Conservation (phyloP, 2,329 filamentous ascomycete genomes). For the Talaromyces pinophilus region DNA sequence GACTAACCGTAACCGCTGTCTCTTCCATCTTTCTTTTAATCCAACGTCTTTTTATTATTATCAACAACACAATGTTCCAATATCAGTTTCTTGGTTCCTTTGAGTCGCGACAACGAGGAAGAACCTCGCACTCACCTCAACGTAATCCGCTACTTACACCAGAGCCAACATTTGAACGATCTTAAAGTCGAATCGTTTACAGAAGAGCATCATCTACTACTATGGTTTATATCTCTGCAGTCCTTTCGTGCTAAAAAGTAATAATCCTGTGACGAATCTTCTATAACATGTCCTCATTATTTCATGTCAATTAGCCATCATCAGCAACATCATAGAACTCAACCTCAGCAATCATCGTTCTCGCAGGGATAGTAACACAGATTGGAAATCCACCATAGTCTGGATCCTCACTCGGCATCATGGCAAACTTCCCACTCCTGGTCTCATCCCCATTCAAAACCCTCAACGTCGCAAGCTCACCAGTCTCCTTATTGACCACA, state of each 20-base stretch:
- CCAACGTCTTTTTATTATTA: too few relatives aligned
- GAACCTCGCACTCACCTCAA: too few relatives aligned
- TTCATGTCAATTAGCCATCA: neutral
- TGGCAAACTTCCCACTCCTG: conserved; percentile 32
- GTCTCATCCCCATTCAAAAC: neutral
- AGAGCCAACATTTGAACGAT: too few relatives aligned
- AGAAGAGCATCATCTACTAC: neutral
- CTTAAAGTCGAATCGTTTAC: too few relatives aligned
- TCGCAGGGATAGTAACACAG: conserved; percentile 55
- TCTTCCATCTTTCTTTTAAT: neutral
- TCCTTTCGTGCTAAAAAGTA: neutral
- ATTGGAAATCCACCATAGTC: conserved; percentile 61
- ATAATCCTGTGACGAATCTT: neutral
- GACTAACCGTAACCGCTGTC: neutral
- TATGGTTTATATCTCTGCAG: neutral
- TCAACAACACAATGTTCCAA: too few relatives aligned
- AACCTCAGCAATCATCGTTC: conserved; percentile 48
- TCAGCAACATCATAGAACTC: conserved; percentile 21
- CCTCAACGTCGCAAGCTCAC: neutral
- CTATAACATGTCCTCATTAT: neutral
- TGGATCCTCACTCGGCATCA: conserved; percentile 60
- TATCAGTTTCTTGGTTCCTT: too few relatives aligned
- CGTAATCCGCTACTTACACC: too few relatives aligned
- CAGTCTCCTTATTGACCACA: neutral
- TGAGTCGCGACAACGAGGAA: too few relatives aligned